Evolutionary conservation across 345 rosid genomes (phyloP).

Genomic region (Citrus reticulata): DNA sequence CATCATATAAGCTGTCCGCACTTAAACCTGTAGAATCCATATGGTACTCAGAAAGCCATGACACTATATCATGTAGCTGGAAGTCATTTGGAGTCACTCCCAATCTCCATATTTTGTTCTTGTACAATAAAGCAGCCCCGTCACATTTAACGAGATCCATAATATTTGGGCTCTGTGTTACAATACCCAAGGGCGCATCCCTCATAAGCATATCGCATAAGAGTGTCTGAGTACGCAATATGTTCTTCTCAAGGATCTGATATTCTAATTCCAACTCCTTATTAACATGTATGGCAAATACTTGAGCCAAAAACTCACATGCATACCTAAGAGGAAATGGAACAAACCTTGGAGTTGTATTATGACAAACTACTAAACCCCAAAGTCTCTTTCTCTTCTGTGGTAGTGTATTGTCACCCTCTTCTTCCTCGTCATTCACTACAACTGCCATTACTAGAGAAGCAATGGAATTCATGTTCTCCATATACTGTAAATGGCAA

Average conservation of each 20-base stretch:
- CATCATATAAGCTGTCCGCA: slow-evolving; percentile 88
- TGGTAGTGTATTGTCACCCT: slow-evolving; percentile 40
- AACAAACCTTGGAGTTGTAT: slow-evolving; percentile 80
- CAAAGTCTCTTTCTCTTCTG: slow-evolving; percentile 85
- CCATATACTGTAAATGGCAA: slow-evolving; percentile 95
- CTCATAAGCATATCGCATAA: slow-evolving; percentile 95
- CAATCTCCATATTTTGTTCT: slow-evolving; percentile 60
- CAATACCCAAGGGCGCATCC: slow-evolving; percentile 88
- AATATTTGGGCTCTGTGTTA: slow-evolving; percentile 81
- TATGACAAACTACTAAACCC: slow-evolving; percentile 97
- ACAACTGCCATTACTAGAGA: slow-evolving; percentile 97
- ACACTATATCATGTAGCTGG: slow-evolving; percentile 64
- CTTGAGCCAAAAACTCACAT: slow-evolving; percentile 92
- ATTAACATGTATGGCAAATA: slow-evolving; percentile 87
- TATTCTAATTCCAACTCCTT: slow-evolving; percentile 83
- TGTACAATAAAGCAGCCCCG: slow-evolving; percentile 85
- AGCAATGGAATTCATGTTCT: slow-evolving; percentile 88
- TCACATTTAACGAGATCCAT: slow-evolving; percentile 94
- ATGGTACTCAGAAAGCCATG: slow-evolving; percentile 76
- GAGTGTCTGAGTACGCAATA: slow-evolving; percentile 85
- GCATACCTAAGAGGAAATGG: slow-evolving; percentile 97
- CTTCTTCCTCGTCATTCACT: slow-evolving; percentile 77
- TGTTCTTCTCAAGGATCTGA: slow-evolving; percentile 86
- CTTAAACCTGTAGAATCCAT: slow-evolving; percentile 93
- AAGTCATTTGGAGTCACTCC: slow-evolving; percentile 71